Percentiles rank a stretch among this genome's conserved stretches.
Evolutionary conservation across 805 yeast species (phyloP).

Genomic region (Yarrowia sp.): DNA sequence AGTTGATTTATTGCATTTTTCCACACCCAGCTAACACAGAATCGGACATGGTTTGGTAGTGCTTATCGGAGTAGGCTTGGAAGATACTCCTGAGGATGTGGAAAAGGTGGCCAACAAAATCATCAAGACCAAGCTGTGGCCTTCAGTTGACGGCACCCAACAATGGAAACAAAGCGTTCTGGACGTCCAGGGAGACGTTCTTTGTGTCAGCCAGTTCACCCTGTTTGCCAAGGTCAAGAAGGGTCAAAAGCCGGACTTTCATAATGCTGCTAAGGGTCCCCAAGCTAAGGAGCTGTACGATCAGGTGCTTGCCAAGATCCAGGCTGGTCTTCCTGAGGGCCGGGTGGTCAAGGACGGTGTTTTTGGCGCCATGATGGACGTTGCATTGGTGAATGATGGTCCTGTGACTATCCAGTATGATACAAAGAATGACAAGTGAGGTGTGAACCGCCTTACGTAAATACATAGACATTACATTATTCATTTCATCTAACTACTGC

Average conservation of each 20-base stretch:
- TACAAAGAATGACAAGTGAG: conserved; percentile 42
- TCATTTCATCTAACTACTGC: not conserved
- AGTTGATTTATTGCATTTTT: conserved; percentile 19
- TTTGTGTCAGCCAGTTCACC: conserved; percentile 90
- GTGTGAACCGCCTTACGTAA: not conserved
- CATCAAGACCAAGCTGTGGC: conserved; percentile 66
- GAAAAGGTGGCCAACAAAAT: conserved; percentile 66
- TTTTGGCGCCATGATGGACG: conserved; percentile 98
- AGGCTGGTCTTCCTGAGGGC: conserved; percentile 34
- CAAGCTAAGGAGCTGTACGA: conserved; percentile 50
- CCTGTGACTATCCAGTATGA: conserved; percentile 88
- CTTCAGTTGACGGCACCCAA: conserved; percentile 61
- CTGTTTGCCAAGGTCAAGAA: conserved; percentile 79
- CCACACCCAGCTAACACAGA: conserved; percentile 31
- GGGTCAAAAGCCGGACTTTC: conserved; percentile 95
- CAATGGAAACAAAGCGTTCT: conserved; percentile 75
- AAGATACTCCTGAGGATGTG: conserved; percentile 75
- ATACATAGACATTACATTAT: not conserved
- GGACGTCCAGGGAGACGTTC: conserved; percentile 67
- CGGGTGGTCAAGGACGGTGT: conserved; percentile 80
- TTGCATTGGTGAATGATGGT: conserved; percentile 82
- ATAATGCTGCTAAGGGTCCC: conserved; percentile 80
- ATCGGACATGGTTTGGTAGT: conserved; percentile 74
- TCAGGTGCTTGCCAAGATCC: conserved; percentile 43
- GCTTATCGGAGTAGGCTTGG: conserved; percentile 77